Evolutionary conservation across 2,329 filamentous ascomycete genomes (phyloP), one percentile per base, ranked within the genome.

Genomic region (Cladosporium sp.): DNA sequence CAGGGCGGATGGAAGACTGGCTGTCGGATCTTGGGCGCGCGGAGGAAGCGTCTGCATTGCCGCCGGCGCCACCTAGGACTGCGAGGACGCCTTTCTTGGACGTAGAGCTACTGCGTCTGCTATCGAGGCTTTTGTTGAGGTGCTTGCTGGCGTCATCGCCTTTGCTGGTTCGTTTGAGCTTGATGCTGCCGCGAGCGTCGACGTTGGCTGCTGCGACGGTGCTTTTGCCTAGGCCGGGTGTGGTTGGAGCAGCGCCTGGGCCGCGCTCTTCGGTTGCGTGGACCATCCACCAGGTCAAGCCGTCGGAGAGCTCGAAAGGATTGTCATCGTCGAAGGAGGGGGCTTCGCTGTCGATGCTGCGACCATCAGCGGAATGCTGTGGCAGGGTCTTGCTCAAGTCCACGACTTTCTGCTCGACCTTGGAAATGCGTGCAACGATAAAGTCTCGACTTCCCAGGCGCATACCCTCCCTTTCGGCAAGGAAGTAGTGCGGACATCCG

Each of bases 291-390:
- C 95, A 99, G 36, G 94, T 88, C 57, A 99, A 81, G 3, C 95
- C 95, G 73, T 99, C 95, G 0, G 93, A 97, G 14, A 99, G 84
- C 72, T 97, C 93, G 77, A 99, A 99, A 0, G 95, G 95, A 74
- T 99, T 99, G 70, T 98, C 95, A 68, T 97, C 93, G 69, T 96
- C 92, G 23, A 87, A 79, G 1, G 85, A 88, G 6, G 81, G 77
- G 14, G 77, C 80, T 66, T 86, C 86, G 69, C 85, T 88, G 18
- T 80, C 81, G 43, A 84, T 68, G 65, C 84, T 63, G 69, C 79
- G 75, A 69, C 80, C 76, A 67, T 71, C 71, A 72, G 60, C 60
- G 11, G 68, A 63, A 58, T 65, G 67, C 25, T 61, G 63, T 16
- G 67, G 66, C 71, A 65, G 67, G 14, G 89, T 91, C 79, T 91